A percentile compares a stretch with the other conserved stretches of the same genome.
These are phyloP conservation scores for Chaetoceros tenuissimus DNA, from an alignment of 108 stramenopile genomes.

Conservation along the genomic window DNA sequence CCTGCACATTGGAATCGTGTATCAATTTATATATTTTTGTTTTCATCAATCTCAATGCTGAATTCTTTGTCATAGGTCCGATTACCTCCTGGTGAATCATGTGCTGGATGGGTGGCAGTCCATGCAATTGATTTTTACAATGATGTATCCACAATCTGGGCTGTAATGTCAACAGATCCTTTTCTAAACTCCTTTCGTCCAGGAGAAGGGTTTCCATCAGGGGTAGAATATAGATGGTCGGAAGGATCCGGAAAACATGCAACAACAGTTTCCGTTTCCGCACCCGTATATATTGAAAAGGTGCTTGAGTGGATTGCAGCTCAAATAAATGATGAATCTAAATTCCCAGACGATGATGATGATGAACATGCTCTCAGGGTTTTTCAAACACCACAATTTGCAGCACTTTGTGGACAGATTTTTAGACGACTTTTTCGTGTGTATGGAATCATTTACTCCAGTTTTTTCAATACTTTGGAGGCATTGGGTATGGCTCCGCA, in stretches of 20 bases:
- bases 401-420: conserved; percentile 80
- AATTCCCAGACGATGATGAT: conserved; percentile 88
- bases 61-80: conserved; percentile 23
- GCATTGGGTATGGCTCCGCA: conserved; percentile 87
- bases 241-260: conserved; percentile 45
- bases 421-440: conserved; percentile 84
- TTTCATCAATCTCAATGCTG: not conserved
- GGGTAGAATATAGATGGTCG: conserved; percentile 84
- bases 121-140: conserved; percentile 92
- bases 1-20: not conserved
- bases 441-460: conserved; percentile 85
- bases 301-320: conserved; percentile 84
- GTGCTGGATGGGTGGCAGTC: conserved; percentile 88
- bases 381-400: conserved; percentile 82
- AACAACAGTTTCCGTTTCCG: conserved; percentile 60
- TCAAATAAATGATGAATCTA: conserved; percentile 82
- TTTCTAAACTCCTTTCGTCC: conserved; percentile 77
- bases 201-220: conserved; percentile 85
- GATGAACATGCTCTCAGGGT: conserved; percentile 76
- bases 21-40: not conserved
- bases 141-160: conserved; percentile 84
- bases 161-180: conserved; percentile 84
- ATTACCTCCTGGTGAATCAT: conserved; percentile 82
- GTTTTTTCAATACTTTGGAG: conserved; percentile 83
- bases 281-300: conserved; percentile 83